A percentile compares a stretch with the other conserved stretches of the same genome.
Evolutionary conservation across 2,329 filamentous ascomycete species (phyloP).

Genomic region (Xylogone sp.): DNA sequence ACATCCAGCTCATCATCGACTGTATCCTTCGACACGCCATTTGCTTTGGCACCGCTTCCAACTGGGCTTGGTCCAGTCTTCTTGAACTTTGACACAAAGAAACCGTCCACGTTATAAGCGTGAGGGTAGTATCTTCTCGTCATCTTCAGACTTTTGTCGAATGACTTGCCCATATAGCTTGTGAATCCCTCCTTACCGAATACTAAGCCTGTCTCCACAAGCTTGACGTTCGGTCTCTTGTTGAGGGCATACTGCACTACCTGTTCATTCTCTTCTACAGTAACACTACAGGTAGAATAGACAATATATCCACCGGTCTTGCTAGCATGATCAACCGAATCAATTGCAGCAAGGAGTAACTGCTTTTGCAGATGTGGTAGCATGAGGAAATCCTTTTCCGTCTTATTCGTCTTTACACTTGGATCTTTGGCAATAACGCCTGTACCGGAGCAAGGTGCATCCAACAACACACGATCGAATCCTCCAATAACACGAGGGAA

Average conservation of each 20-base stretch:
- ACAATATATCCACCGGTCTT: conserved; percentile 94
- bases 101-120: conserved; percentile 92
- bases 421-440: conserved; percentile 97
- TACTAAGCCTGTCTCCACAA: conserved; percentile 84
- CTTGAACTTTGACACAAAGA: conserved; percentile 97
- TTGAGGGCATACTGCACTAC: conserved; percentile 91
- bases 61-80: conserved; percentile 77
- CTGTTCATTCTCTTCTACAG: conserved; percentile 88
- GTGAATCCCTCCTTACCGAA: conserved; percentile 95
- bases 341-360: conserved; percentile 85
- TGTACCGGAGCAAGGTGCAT: conserved; percentile 93
- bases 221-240: conserved; percentile 87
- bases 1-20: conserved; percentile 43
- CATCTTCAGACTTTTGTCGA: conserved; percentile 79
- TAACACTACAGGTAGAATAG: conserved; percentile 95
- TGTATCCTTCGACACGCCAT: conserved; percentile 14
- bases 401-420: conserved; percentile 97
- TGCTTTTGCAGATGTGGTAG: conserved; percentile 95
- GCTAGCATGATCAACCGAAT: conserved; percentile 86
- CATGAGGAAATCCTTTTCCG: conserved; percentile 87
- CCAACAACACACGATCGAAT: conserved; percentile 90
- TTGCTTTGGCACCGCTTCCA: conserved; percentile 29
- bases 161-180: conserved; percentile 85
- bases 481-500: conserved; percentile 94
- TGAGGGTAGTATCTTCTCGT: conserved; percentile 88